A percentile compares a stretch with the other conserved stretches of the same genome.
These are phyloP conservation scores for Bonia amplexicaulis DNA, from an alignment of 176 grass and related monocot species.

Conservation along the genomic window DNA sequence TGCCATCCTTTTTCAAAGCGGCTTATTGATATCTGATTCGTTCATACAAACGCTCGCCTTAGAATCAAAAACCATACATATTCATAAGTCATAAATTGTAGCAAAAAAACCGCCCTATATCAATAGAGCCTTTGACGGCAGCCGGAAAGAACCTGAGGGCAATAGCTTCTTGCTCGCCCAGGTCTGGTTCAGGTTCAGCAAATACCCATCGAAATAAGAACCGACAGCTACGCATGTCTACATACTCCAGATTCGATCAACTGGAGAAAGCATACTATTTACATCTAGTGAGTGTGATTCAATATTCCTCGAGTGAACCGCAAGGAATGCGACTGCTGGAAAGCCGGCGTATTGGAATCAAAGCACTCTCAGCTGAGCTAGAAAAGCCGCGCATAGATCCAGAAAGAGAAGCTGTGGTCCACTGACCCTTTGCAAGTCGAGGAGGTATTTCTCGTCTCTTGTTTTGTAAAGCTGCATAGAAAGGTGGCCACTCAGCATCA, in stretches of 20 bases:
- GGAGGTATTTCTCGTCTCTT: slow-evolving; percentile 76
- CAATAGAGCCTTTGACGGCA: not conserved
- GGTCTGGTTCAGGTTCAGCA: not conserved
- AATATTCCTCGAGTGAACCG: slow-evolving; percentile 7
- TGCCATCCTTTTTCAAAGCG: too few species aligned
- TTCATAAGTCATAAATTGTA: too few species aligned
- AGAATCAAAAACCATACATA: too few species aligned
- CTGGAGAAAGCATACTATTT: slow-evolving; percentile 37
- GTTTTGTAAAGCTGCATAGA: slow-evolving; percentile 79
- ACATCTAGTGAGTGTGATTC: slow-evolving; percentile 24
- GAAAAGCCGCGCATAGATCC: slow-evolving; percentile 69
- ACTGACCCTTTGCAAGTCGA: slow-evolving; percentile 71
- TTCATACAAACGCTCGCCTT: too few species aligned
- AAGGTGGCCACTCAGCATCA: not conserved
- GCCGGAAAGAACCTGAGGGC: slow-evolving; percentile 8
- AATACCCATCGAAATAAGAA: not conserved
- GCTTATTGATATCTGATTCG: too few species aligned
- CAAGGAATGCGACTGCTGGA: not conserved
- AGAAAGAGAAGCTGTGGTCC: slow-evolving; percentile 79
- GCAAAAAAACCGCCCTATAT: too few species aligned
- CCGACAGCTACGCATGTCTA: slow-evolving; percentile 22
- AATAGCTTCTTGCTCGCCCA: not conserved
- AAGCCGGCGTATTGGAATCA: slow-evolving; percentile 19
- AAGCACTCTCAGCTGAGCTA: slow-evolving; percentile 74
- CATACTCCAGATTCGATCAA: slow-evolving; percentile 27